phyloP scores from a whole-genome alignment of 169 alveolate genomes.

The Theileria luwenshuni region DNA sequence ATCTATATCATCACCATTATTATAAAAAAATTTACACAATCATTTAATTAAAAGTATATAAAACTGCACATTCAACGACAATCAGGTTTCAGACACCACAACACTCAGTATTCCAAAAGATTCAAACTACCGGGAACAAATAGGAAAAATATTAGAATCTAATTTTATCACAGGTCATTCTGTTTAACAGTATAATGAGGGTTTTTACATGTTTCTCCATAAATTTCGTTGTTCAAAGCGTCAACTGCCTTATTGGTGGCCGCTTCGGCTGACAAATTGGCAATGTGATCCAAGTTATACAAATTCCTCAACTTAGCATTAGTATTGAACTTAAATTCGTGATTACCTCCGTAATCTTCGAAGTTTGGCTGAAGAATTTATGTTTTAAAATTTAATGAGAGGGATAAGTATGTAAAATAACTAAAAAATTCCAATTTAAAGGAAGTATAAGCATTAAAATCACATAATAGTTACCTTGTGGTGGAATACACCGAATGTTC shows the following conservation, averaged over 20 bases:
- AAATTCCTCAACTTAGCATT: conserved; percentile 5
- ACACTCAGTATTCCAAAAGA: background rate
- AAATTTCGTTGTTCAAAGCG: conserved; percentile 32
- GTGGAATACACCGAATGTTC: conserved; percentile 1
- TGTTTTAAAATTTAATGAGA: background rate
- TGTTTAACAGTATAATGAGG: conserved; percentile 13
- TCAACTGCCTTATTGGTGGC: conserved; percentile 56
- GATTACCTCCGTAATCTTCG: conserved; percentile 3
- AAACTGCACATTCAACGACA: background rate
- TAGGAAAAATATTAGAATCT: background rate
- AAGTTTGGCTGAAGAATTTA: conserved; percentile 23
- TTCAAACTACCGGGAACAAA: background rate
- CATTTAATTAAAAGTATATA: too few relatives aligned
- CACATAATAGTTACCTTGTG: conserved; percentile 18
- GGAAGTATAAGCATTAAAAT: background rate
- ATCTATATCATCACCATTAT: conserved; percentile 7
- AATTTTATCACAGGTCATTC: background rate
- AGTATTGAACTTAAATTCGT: background rate
- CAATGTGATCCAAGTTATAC: conserved; percentile 37
- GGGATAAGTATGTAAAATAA: too few relatives aligned
- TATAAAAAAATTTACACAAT: conserved; percentile 2
- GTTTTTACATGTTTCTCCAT: conserved; percentile 14
- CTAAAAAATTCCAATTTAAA: background rate
- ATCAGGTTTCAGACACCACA: background rate
- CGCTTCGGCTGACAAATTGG: conserved; percentile 59